Percentiles rank a stretch among this genome's conserved stretches.
These are phyloP conservation scores for Globisporangium nodosum DNA, from an alignment of 352 stramenopile genomes.

Conservation along the genomic window DNA sequence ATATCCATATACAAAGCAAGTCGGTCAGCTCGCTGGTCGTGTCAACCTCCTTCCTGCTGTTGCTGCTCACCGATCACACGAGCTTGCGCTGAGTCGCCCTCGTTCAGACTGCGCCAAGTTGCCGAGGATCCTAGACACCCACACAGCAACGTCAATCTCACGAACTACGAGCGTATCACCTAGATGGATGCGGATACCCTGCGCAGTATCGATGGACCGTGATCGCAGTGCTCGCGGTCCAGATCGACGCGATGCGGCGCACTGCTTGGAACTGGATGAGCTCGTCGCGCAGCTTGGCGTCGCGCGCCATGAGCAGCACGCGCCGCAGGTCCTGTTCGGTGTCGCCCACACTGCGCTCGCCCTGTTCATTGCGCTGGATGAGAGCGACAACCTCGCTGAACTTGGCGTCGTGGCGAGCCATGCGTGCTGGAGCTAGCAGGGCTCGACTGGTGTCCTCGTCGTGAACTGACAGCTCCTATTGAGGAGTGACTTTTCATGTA, in stretches of 20 bases:
- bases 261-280: conserved; percentile 60
- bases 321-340: conserved; percentile 41
- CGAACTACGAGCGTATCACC: background rate
- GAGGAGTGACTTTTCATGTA: no score
- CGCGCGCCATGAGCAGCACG: conserved; percentile 50
- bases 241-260: conserved; percentile 34
- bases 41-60: background rate
- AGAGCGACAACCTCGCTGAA: conserved; percentile 59
- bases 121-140: conserved; percentile 39
- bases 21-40: background rate
- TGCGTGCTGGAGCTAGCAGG: background rate
- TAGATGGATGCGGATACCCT: conserved; percentile 12
- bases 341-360: conserved; percentile 29
- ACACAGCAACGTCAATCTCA: no score
- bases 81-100: conserved; percentile 50
- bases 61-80: conserved; percentile 39
- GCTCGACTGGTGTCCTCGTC: no score
- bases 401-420: background rate
- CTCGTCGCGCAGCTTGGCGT: conserved; percentile 38
- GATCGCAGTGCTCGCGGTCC: conserved; percentile 13
- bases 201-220: conserved; percentile 26
- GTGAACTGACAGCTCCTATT: no score
- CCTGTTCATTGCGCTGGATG: conserved; percentile 43
- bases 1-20: no score
- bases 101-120: conserved; percentile 52